These are phyloP conservation scores for Suhomyces taliae DNA, from an alignment of 1,139 yeast genomes.

Conservation along the genomic window DNA sequence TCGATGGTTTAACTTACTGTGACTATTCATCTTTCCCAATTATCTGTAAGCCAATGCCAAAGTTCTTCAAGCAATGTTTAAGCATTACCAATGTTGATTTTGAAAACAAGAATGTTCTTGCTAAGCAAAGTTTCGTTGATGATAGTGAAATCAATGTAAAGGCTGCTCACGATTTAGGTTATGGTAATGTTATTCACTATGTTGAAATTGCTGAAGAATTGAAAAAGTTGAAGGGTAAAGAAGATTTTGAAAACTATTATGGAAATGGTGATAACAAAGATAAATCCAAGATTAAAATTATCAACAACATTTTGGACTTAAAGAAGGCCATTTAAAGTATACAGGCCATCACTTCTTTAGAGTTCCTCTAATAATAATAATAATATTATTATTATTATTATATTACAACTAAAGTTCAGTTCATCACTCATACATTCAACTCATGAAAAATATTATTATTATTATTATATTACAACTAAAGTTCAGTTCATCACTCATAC, in stretches of 20 bases:
- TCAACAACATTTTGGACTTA: constrained; percentile 35
- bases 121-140: constrained; percentile 64
- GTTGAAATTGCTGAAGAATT: constrained; percentile 53
- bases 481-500: no score
- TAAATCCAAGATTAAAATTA: constrained; percentile 29
- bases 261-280: constrained; percentile 32
- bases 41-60: constrained; percentile 82
- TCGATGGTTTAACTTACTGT: constrained; percentile 92
- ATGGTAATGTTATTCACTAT: constrained; percentile 57
- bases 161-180: constrained; percentile 53
- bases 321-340: constrained; percentile 6
- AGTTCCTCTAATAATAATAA: no score
- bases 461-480: no score
- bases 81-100: constrained; percentile 59
- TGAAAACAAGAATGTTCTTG: constrained; percentile 35
- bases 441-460: no score
- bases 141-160: constrained; percentile 70
- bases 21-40: constrained; percentile 71
- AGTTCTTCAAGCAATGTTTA: constrained; percentile 54
- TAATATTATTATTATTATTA: no score
- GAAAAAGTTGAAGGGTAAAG: constrained; percentile 25
- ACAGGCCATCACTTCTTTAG: background rate
- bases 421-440: no score
- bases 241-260: constrained; percentile 38
- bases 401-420: no score